Base-by-base conservation (phyloP, 2,329 filamentous ascomycete species). In the Orbilia blumenaviensis region DNA sequence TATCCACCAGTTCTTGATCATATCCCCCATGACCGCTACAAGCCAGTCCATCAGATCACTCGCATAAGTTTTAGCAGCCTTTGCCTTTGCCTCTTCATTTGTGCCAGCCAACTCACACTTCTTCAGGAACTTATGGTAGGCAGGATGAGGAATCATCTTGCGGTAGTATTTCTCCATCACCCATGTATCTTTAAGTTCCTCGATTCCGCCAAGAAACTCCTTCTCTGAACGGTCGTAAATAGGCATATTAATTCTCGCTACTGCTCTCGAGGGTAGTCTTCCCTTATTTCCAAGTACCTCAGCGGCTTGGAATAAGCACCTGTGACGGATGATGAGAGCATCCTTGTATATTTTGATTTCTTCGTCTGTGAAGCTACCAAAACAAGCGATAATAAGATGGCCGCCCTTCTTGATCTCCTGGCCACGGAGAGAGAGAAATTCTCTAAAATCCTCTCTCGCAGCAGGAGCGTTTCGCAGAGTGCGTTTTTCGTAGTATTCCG, bases 111-210 rank as follows among this genome's bases (percentile, higher is more conserved):
- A n/a, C 14, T 41, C 9, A 21, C n/a, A 18, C 8, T 9, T 12
- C 8, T 21, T 32, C 25, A 41, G 25, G 10, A 44, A 44, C 5
- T 38, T 62, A 14, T 44, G 25, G 12, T 42, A 42, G 12, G 36
- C 36, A 7, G 56, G 56, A 46, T 62, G 56, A 8, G 2, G 5
- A n/a, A 44, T 27, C 36, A 62, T 29, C 38, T 44, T 41, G 9
- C 38, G 16, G 4, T 62, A 32, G 7, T 44, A 62, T 44, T 44
- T 62, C 18, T 62, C 56, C 18, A 46, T 16, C 6, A n/a, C 18
- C 56, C 56, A 62, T 7, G 56, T 62, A 29, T 44, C 56, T 16
- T 44, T 46, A 3, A 62, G 16, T n/a, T 62, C 56, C n/a, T 32
- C 21, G 16, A 62, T 16, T 14, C 34, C 56, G 9, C n/a, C 14